These are phyloP conservation scores for Trypanosomatidae sp. DNA, from an alignment of 208 protist species.

Conservation along the genomic window DNA sequence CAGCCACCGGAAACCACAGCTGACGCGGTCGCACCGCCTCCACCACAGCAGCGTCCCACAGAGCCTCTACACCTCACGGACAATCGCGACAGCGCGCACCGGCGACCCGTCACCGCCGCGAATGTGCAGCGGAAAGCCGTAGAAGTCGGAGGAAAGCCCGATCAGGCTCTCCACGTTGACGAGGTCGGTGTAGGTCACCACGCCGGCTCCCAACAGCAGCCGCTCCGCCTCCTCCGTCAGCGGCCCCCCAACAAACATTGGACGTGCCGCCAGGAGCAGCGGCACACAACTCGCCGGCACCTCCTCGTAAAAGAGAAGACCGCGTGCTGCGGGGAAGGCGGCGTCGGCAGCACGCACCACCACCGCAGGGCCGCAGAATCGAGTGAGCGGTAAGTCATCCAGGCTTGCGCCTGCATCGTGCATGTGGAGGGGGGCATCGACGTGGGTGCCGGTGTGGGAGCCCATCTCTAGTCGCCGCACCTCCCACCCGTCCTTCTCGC, in stretches of 20 bases:
- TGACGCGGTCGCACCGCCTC: too few species aligned
- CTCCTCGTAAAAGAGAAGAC: conserved; percentile 34
- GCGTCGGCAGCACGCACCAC: conserved; percentile 10
- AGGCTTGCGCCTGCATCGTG: conserved; percentile 32
- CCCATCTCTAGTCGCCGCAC: conserved; percentile 37
- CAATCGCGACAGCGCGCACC: conserved; percentile 47
- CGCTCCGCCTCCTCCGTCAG: conserved; percentile 36
- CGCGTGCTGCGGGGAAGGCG: conserved; percentile 13
- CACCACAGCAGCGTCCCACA: too few species aligned
- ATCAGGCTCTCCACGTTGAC: conserved; percentile 37
- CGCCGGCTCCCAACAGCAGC: conserved; percentile 21
- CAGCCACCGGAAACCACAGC: too few species aligned
- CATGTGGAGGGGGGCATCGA: conserved; percentile 55
- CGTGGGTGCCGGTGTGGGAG: conserved; percentile 52
- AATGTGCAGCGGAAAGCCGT: conserved; percentile 44
- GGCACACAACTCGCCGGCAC: conserved; percentile 19
- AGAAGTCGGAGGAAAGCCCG: conserved; percentile 29
- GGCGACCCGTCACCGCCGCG: conserved; percentile 46
- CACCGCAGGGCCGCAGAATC: conserved; percentile 37
- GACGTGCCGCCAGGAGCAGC: conserved; percentile 15
- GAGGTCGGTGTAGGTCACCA: conserved; percentile 52
- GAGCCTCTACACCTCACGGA: too few species aligned
- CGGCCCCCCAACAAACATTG: conserved; percentile 39
- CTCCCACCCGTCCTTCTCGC: conserved; percentile 45
- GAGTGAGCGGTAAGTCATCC: conserved; percentile 34